phyloP scores from a whole-genome alignment of 305 asterid genomes.

The Fraxinus sp. region DNA sequence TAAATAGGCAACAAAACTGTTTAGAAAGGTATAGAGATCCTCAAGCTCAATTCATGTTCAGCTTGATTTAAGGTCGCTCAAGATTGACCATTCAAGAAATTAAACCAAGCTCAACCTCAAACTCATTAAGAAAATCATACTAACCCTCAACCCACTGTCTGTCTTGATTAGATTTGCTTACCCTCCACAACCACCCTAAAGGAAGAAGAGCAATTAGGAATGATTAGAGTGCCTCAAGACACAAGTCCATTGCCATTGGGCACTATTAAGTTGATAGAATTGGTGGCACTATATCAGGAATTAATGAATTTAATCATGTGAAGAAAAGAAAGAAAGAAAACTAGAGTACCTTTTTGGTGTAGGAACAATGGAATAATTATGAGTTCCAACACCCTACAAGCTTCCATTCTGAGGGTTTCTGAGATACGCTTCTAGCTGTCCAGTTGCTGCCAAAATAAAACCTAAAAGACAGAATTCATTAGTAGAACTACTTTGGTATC shows the following conservation, averaged over 20 bases:
- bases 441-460: slow-evolving; percentile 79
- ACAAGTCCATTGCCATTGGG: background rate
- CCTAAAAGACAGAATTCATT: slow-evolving; percentile 42
- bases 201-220: background rate
- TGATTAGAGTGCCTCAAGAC: background rate
- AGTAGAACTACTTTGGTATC: background rate
- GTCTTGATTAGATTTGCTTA: background rate
- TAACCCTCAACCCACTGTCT: slow-evolving; percentile 17
- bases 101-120: background rate
- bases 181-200: background rate
- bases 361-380: slow-evolving; percentile 5
- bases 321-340: background rate
- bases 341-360: slow-evolving; percentile 18
- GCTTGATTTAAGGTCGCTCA: background rate
- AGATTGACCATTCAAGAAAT: background rate
- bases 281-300: background rate
- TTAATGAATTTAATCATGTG: background rate
- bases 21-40: background rate
- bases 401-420: slow-evolving; percentile 69
- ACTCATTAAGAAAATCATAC: background rate
- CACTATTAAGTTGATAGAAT: background rate
- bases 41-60: background rate
- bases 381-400: slow-evolving; percentile 29
- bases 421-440: slow-evolving; percentile 61
- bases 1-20: background rate